Conservation (phyloP, 2,329 filamentous ascomycete species). For the Trichophyton rubrum region DNA sequence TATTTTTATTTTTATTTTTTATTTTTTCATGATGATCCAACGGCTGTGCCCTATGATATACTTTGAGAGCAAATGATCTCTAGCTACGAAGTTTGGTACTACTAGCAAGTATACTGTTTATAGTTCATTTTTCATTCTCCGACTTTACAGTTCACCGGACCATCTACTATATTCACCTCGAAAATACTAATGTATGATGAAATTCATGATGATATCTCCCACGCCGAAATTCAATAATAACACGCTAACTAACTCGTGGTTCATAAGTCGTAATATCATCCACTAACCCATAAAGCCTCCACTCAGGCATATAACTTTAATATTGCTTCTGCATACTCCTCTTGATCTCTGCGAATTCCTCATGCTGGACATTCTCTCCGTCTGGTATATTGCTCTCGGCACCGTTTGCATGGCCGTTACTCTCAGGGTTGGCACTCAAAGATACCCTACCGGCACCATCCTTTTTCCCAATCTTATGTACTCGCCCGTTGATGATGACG, state of each 20-base stretch:
- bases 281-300: no score
- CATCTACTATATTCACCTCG: neutral
- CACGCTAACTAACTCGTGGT: neutral
- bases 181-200: no score
- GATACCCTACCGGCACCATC: conserved; percentile 12
- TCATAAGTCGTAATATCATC: neutral
- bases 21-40: no score
- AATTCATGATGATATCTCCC: neutral
- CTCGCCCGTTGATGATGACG: conserved; percentile 38
- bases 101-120: no score
- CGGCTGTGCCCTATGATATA: no score
- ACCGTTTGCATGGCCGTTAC: neutral
- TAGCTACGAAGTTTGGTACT: no score
- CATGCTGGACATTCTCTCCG: conserved; percentile 1
- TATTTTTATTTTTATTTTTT: no score
- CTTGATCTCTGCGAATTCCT: conserved; percentile 8
- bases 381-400: neutral
- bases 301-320: neutral
- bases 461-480: conserved; percentile 29
- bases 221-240: neutral
- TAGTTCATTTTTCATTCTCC: neutral
- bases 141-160: neutral
- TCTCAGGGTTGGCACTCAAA: neutral
- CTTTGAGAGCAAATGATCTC: no score
- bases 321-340: conserved; percentile 10